Conservation (phyloP, 345 rosid genomes). For the Rhodamnia rubescens region DNA sequence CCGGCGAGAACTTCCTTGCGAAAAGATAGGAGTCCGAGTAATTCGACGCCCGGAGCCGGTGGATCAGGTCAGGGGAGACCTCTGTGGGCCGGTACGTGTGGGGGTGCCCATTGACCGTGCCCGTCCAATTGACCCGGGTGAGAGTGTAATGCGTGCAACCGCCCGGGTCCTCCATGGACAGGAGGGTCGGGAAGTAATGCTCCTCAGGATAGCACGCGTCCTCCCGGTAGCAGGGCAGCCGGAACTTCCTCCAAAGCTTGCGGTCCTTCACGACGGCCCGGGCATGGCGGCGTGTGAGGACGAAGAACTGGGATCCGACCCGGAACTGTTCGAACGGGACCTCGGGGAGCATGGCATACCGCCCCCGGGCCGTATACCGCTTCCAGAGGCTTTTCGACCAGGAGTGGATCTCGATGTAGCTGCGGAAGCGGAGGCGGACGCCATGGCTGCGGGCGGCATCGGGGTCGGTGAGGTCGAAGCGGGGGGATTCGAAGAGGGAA, state of each 20-base stretch:
- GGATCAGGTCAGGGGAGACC: constrained; percentile 45
- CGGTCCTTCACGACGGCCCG: constrained; percentile 56
- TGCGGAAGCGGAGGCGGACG: constrained; percentile 41
- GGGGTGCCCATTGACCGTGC: constrained; percentile 77
- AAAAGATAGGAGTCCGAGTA: constrained; percentile 70
- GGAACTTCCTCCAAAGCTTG: constrained; percentile 68
- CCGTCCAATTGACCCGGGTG: constrained; percentile 90
- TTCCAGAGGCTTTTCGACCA: constrained; percentile 67
- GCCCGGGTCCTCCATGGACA: constrained; percentile 69
- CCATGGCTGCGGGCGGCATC: constrained; percentile 32
- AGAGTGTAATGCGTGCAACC: constrained; percentile 63
- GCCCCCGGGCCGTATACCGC: constrained; percentile 71
- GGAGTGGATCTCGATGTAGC: constrained; percentile 68
- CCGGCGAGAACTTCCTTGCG: constrained; percentile 89
- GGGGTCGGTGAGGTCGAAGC: constrained; percentile 41
- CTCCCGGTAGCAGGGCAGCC: constrained; percentile 59
- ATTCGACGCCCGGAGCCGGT: constrained; percentile 47
- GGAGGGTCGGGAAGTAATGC: constrained; percentile 87
- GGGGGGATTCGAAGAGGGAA: constrained; percentile 36
- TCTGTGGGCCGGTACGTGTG: constrained; percentile 52
- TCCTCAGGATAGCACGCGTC: constrained; percentile 91
- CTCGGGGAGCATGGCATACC: constrained; percentile 72
- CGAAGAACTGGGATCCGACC: constrained; percentile 91
- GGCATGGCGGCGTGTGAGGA: constrained; percentile 72
- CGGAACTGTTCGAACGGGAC: constrained; percentile 56